Conservation (phyloP, 2,329 filamentous ascomycete species). For the Pestalotiopsis sp. region DNA sequence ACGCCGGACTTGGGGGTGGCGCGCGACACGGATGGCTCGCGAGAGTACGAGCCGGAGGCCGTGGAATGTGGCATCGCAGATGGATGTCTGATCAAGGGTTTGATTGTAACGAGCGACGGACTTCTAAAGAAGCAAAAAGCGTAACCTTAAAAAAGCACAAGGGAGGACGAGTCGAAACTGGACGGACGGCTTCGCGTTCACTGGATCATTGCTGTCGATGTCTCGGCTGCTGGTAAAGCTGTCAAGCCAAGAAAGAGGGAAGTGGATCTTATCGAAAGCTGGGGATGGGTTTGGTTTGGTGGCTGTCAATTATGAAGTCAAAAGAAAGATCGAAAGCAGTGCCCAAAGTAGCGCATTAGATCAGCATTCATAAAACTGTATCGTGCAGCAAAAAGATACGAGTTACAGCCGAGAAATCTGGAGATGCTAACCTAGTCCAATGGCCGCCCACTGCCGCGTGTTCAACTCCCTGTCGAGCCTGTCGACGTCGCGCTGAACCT, state of each 20-base stretch:
- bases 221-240: not conserved
- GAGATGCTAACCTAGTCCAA: not conserved
- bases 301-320: not conserved
- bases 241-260: not conserved
- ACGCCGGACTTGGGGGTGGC: constrained; percentile 27
- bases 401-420: constrained; percentile 13
- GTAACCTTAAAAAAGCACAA: constrained; percentile 1
- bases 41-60: constrained; percentile 31
- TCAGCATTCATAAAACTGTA: constrained; percentile 9
- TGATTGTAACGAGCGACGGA: constrained; percentile 13
- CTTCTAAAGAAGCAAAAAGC: constrained; percentile 12
- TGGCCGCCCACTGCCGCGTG: constrained; percentile 10
- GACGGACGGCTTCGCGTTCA: constrained; percentile 4
- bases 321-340: constrained; percentile 1
- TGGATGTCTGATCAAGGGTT: not conserved
- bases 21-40: constrained; percentile 33
- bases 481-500: not conserved
- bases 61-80: constrained; percentile 35
- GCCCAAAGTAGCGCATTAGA: constrained; percentile 4
- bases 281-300: not conserved
- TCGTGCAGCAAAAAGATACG: constrained; percentile 6
- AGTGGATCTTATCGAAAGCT: not conserved
- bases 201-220: constrained; percentile 14
- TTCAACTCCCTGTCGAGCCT: constrained; percentile 6
- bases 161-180: not conserved